These are phyloP conservation scores for Pseudogymnoascus sp. DNA, from an alignment of 2,329 filamentous ascomycete genomes.

Conservation along the genomic window DNA sequence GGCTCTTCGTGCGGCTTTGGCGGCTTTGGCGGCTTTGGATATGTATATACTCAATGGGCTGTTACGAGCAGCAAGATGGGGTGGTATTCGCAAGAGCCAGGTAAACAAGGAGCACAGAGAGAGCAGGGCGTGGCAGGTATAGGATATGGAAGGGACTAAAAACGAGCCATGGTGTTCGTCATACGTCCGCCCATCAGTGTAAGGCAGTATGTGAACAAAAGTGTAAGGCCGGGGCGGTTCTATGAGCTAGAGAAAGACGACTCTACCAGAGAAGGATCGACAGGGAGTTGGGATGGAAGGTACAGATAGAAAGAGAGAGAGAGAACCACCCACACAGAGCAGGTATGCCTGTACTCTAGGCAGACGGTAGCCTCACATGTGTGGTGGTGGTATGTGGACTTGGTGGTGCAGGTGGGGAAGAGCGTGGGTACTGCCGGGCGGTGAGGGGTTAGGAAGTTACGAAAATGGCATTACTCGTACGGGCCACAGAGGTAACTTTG, in stretches of 20 bases:
- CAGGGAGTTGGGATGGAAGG: neutral
- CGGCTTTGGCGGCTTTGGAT: neutral
- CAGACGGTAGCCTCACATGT: neutral
- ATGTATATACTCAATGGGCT: conserved; percentile 11
- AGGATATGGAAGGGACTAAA: neutral
- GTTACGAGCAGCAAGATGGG: conserved; percentile 18
- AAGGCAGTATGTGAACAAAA: conserved; percentile 1
- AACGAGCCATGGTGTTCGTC: conserved; percentile 5
- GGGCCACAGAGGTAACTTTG: neutral
- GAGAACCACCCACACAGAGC: neutral
- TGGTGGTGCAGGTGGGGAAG: neutral
- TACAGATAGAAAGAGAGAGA: neutral
- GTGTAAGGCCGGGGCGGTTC: neutral
- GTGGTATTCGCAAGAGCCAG: neutral
- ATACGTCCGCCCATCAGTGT: neutral
- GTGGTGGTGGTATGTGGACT: neutral
- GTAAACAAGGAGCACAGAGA: neutral
- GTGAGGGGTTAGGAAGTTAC: neutral
- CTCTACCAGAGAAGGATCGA: neutral
- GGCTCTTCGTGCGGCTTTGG: neutral
- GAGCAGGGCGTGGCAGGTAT: neutral
- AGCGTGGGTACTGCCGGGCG: neutral
- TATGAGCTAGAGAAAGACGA: conserved; percentile 5
- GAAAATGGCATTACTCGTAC: neutral
- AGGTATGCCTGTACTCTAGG: too few relatives aligned